Conservation (phyloP, 305 asterid genomes). For the Fraxinus nigra region DNA sequence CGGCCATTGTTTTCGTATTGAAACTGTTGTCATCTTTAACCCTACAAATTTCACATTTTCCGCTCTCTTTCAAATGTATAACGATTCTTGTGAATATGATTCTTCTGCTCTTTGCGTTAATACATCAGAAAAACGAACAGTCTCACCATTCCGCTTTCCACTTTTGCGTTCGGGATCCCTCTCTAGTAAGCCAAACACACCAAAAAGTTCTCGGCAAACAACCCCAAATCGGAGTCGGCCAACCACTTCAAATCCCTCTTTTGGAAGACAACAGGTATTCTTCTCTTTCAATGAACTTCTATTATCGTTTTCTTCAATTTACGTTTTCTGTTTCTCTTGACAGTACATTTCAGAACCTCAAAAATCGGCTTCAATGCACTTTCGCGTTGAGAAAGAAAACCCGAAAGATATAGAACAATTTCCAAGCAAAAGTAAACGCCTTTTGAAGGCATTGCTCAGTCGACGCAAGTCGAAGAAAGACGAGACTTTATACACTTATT, state of each 20-base stretch:
- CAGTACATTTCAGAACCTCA: slow-evolving; percentile 76
- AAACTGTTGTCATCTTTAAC: slow-evolving; percentile 4
- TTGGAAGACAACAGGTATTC: slow-evolving; percentile 54
- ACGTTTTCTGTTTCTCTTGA: not conserved
- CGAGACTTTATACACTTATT: slow-evolving; percentile 68
- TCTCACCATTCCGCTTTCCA: slow-evolving; percentile 74
- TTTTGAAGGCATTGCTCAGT: slow-evolving; percentile 77
- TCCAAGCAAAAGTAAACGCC: slow-evolving; percentile 85
- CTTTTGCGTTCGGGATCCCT: slow-evolving; percentile 68
- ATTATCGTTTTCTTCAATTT: not conserved
- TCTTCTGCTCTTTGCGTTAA: slow-evolving; percentile 8
- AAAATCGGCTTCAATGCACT: slow-evolving; percentile 70
- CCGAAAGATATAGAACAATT: slow-evolving; percentile 51
- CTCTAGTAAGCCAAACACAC: slow-evolving; percentile 58
- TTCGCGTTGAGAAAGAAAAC: slow-evolving; percentile 54
- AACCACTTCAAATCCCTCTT: slow-evolving; percentile 60
- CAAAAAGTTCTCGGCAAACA: slow-evolving; percentile 61
- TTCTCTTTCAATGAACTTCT: not conserved
- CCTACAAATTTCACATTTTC: not conserved
- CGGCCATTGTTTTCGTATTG: not conserved
- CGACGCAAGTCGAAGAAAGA: slow-evolving; percentile 92
- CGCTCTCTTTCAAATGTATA: not conserved
- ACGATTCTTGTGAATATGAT: not conserved
- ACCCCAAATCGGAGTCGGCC: slow-evolving; percentile 66
- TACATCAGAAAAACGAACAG: slow-evolving; percentile 57